A percentile compares a stretch with the other conserved stretches of the same genome.
phyloP scores from a whole-genome alignment of 306 rosid genomes.

The Castanea sativa region DNA sequence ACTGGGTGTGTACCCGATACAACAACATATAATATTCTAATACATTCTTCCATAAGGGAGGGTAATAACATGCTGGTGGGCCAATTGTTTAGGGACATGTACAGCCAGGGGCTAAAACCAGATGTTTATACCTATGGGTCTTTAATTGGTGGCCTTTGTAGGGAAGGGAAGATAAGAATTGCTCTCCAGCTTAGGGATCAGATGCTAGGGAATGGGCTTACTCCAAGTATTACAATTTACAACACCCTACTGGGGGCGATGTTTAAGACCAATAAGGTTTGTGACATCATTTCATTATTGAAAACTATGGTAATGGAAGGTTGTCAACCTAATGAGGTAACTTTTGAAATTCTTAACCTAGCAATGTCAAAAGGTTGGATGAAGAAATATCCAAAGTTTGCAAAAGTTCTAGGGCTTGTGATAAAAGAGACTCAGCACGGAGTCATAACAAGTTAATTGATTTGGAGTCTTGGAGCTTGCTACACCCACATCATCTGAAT shows the following conservation, averaged over 20 bases:
- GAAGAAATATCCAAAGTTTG: conserved; percentile 14
- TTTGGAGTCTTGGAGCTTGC: background rate
- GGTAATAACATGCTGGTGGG: conserved; percentile 1
- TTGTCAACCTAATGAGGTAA: conserved; percentile 20
- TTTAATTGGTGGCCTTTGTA: conserved; percentile 26
- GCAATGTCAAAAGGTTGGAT: conserved; percentile 15
- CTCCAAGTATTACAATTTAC: conserved; percentile 31
- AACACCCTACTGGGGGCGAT: conserved; percentile 25
- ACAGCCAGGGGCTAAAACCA: conserved; percentile 28
- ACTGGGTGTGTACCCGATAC: conserved; percentile 19
- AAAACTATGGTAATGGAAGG: conserved; percentile 30
- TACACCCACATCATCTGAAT: background rate
- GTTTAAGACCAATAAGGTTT: conserved; percentile 15
- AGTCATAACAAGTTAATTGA: background rate
- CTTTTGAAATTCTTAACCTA: conserved; percentile 21
- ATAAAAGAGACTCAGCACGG: background rate
- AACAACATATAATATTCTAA: conserved; percentile 35
- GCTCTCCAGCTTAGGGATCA: conserved; percentile 28
- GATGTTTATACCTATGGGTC: conserved; percentile 30
- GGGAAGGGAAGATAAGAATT: conserved; percentile 26
- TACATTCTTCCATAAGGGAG: conserved; percentile 29
- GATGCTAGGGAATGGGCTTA: conserved; percentile 27
- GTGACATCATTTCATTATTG: conserved; percentile 16
- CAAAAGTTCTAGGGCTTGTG: conserved; percentile 19
- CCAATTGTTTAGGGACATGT: conserved; percentile 29